Conservation (phyloP, 2,329 filamentous ascomycete genomes). For the Cercospora janseana region DNA sequence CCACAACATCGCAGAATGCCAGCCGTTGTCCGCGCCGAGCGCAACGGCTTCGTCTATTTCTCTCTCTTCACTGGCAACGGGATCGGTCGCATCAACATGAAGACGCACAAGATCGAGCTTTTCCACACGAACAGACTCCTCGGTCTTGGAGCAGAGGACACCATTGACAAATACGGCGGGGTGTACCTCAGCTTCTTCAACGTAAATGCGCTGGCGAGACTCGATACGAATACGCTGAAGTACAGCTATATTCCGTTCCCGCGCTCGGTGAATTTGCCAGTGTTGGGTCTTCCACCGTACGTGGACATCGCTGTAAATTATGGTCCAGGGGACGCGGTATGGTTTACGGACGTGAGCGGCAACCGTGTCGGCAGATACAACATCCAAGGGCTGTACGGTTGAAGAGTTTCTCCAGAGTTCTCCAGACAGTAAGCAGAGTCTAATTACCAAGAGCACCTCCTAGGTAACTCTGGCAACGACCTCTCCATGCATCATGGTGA, state of each 20-base stretch:
- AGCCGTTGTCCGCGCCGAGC: constrained; percentile 23
- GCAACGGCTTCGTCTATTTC: constrained; percentile 26
- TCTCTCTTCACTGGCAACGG: constrained; percentile 24
- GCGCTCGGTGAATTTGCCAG: constrained; percentile 5
- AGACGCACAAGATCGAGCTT: constrained; percentile 23
- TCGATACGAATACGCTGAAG: constrained; percentile 21
- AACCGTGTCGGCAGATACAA: constrained; percentile 24
- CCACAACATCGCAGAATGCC: constrained; percentile 20
- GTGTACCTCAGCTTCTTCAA: constrained; percentile 25
- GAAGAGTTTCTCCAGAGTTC: neutral
- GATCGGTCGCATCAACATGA: constrained; percentile 24
- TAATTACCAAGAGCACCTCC: neutral
- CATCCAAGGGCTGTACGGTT: constrained; percentile 7
- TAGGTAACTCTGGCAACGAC: constrained; percentile 16
- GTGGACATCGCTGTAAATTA: constrained; percentile 27
- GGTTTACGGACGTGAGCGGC: constrained; percentile 17
- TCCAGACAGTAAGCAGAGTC: neutral
- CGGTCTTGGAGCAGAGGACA: constrained; percentile 25
- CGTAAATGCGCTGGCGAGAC: constrained; percentile 17
- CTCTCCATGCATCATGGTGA: constrained; percentile 28
- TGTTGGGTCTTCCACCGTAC: constrained; percentile 21
- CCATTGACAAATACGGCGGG: constrained; percentile 25
- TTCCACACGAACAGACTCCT: constrained; percentile 22
- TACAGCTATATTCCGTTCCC: constrained; percentile 22
- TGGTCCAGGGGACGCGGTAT: constrained; percentile 25